Conservation (phyloP, 1,139 yeast genomes). For the Yamadazyma aaseri region DNA sequence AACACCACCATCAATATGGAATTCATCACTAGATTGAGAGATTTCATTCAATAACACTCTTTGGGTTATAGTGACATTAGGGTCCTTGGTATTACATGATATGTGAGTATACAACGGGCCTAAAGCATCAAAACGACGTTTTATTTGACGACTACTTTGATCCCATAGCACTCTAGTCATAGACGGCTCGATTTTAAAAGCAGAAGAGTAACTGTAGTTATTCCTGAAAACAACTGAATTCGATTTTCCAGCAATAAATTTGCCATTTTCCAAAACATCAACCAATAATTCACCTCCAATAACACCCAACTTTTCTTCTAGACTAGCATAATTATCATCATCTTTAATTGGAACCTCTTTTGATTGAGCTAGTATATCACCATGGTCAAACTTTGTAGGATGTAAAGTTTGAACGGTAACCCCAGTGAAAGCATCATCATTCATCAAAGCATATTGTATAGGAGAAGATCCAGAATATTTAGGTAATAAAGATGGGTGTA, state of each 20-base stretch:
- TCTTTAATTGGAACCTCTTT: conserved; percentile 33
- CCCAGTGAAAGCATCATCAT: conserved; percentile 66
- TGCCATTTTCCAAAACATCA: conserved; percentile 36
- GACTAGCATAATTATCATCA: conserved; percentile 41
- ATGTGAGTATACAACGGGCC: conserved; percentile 59
- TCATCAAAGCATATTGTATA: conserved; percentile 72
- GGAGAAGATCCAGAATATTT: conserved; percentile 89
- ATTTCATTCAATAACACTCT: conserved; percentile 49
- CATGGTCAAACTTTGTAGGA: conserved; percentile 82
- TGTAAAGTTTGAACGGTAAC: conserved; percentile 89
- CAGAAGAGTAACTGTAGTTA: conserved; percentile 47
- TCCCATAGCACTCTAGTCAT: conserved; percentile 48
- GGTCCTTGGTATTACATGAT: conserved; percentile 23
- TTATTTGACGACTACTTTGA: conserved; percentile 34
- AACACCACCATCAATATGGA: conserved; percentile 23
- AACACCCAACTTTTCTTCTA: conserved; percentile 50
- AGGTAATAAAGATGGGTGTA: conserved; percentile 91
- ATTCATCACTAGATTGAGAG: too few relatives aligned
- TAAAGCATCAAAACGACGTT: conserved; percentile 50
- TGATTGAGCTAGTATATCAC: conserved; percentile 66
- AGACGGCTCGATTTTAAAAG: conserved; percentile 49
- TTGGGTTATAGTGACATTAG: too few relatives aligned
- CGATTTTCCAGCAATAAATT: conserved; percentile 24
- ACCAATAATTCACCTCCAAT: conserved; percentile 62
- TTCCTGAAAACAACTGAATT: conserved; percentile 15